A percentile compares a stretch with the other conserved stretches of the same genome.
Evolutionary conservation across 2,329 filamentous ascomycete genomes (phyloP).

Genomic region (Fusarium pseudonygamai): DNA sequence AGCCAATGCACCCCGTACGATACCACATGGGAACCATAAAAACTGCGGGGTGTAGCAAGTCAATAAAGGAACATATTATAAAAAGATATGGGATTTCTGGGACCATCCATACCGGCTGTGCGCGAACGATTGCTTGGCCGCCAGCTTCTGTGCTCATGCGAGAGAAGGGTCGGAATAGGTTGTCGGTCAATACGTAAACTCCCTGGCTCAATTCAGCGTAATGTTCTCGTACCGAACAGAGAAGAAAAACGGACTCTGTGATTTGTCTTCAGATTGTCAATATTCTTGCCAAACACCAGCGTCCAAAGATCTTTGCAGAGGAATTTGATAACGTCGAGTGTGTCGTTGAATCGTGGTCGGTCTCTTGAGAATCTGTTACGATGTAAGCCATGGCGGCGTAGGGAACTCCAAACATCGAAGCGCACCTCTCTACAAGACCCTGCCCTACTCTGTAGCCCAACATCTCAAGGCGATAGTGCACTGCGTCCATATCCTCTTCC

Average conservation of each 20-base stretch:
- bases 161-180: slow-evolving; percentile 85
- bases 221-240: not conserved
- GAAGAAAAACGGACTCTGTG: slow-evolving; percentile 70
- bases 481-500: slow-evolving; percentile 84
- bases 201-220: slow-evolving; percentile 62
- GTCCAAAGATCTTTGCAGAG: slow-evolving; percentile 98
- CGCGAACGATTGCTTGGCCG: slow-evolving; percentile 76
- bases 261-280: slow-evolving; percentile 98
- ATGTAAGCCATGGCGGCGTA: slow-evolving; percentile 17
- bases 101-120: slow-evolving; percentile 78
- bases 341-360: slow-evolving; percentile 87
- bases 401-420: not conserved
- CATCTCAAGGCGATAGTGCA: slow-evolving; percentile 84
- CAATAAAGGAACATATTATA: not conserved
- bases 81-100: not conserved
- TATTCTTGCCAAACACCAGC: slow-evolving; percentile 93
- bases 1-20: slow-evolving; percentile 92
- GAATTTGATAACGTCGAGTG: slow-evolving; percentile 97
- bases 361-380: slow-evolving; percentile 81
- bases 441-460: slow-evolving; percentile 92
- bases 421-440: slow-evolving; percentile 86
- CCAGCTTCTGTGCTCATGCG: slow-evolving; percentile 87
- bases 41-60: slow-evolving; percentile 66
- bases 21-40: slow-evolving; percentile 92
- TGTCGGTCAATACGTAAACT: slow-evolving; percentile 95